Conservation (phyloP, 305 asterid species). For the Fraxinus greggii region DNA sequence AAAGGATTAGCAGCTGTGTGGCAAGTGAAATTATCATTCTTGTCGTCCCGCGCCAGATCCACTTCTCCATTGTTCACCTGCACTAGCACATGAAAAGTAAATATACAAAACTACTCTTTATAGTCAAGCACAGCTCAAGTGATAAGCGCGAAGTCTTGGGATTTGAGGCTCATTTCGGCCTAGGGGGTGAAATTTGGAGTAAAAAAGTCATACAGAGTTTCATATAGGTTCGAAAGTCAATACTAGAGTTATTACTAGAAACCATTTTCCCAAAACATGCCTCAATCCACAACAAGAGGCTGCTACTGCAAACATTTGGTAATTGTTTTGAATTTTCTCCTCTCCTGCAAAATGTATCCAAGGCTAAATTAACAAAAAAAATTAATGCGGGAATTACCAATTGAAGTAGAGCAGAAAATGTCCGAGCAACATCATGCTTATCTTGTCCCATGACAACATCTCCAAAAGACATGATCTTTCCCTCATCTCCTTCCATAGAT, state of each 20-base stretch:
- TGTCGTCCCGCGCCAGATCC: conserved; percentile 43
- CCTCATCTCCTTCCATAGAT: conserved; percentile 37
- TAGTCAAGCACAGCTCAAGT: not conserved
- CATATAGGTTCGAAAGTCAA: not conserved
- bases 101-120: not conserved
- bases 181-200: not conserved
- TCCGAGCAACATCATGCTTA: conserved; percentile 90
- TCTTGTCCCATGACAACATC: conserved; percentile 74
- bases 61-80: conserved; percentile 91
- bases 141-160: not conserved
- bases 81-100: conserved; percentile 5
- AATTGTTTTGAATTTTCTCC: not conserved
- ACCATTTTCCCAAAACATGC: not conserved
- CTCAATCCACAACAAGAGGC: not conserved
- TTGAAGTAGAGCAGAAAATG: conserved; percentile 95
- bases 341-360: conserved; percentile 9
- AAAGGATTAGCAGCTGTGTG: conserved; percentile 63
- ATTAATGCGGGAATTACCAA: conserved; percentile 45
- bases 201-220: not conserved
- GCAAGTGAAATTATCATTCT: conserved; percentile 38
- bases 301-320: not conserved
- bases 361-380: not conserved
- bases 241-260: not conserved
- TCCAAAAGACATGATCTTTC: conserved; percentile 49
- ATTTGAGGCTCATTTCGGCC: not conserved